Base-by-base conservation (phyloP, 164 flowering plant genomes). In the Stephania cephalantha region DNA sequence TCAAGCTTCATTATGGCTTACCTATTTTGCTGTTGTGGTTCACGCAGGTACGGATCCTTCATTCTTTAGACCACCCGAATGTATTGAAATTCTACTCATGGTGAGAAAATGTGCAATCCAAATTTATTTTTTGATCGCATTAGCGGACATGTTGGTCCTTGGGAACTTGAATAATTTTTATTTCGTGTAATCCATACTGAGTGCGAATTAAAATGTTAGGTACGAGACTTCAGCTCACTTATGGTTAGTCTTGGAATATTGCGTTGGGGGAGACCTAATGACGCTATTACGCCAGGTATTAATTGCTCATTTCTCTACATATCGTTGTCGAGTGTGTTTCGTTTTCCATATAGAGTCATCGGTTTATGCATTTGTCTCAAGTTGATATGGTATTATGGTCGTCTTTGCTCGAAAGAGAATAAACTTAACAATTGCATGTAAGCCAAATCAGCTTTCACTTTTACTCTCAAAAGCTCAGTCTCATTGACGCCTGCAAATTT, bases 201-300 rank as follows among this genome's bases (percentile, higher is more conserved):
- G 42, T 35, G 79, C 46, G 52, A 31, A 20, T 30, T 65, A 70
- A 17, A 74, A 35, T 70, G 15, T 72, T 73, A 95, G 99, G 98
- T 94, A 94, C 78, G 98, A 91, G 86, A 91, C 98, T 76, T 89
- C 95, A 29, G 97, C 98, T 76, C 99, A 96, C 77, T 70, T 96
- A 78, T 94, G 99, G 99, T 83, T 94, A 74, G 96, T 96, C 68
- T 82, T 96, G 87, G 99, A 96, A 81, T 96, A 96, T 68, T 96
- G 99, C 76, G 97, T 94, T 67, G 99, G 99, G 73, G 99, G 99
- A 78, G 92, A 96, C 86, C 92, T 96, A 71, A 80, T 88, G 90
- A 84, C 90, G 69, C 84, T 96, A 73, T 74, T 96, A 69, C 84
- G 80, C 42, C 98, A 96, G 99, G 99, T 96, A 84, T 5, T 22